Evolutionary conservation across 2,329 filamentous ascomycete genomes (phyloP), one percentile per base, ranked within the genome.

Genomic region (Purpureocillium lavendulum): DNA sequence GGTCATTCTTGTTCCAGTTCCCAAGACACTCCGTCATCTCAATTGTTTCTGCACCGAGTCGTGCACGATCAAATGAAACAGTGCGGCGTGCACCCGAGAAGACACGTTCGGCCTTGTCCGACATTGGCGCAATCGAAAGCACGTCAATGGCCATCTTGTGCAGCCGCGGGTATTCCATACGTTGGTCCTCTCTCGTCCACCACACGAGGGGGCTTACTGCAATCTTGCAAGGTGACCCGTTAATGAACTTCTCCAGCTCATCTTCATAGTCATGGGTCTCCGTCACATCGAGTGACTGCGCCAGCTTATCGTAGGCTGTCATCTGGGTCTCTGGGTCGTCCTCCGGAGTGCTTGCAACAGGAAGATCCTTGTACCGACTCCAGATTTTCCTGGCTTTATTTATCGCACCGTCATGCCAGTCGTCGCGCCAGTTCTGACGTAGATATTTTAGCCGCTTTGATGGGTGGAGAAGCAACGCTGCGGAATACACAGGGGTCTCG

Each of bases 1-100:
- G 37, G 37, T 39, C 37, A 15, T 34, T 34, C 21, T 39, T 39
- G 37, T 39, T 40, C 42, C 36, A 44, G 18, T 33, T 41, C 18
- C 42, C 15, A 39, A 44, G 33, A 38, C 42, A 44, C 39, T 44
- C 39, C 12, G 36, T 36, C 33, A 39, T 44, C 39, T 44, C 30
- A 37, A 44, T 44, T 9, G 33, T 40, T 7, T 44, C 42, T 17
- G 36, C 36, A 30, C 34, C 32, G 3, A 41, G 38, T 16, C 35
- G 33, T 37, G 39, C 39, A 33, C 35, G 38, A 21, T 44, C 21
- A 26, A 26, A 44, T 14, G 36, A 44, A 35, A 40, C 15, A 35
- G 32, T 38, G 39, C 33, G 42, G 28, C 35, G 34, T 33, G 42
- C 31, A 24, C 35, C 26, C 10, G 35, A 41, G 18, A 40, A 41